Evolutionary conservation across 345 rosid species (phyloP), one percentile per base, ranked within the genome.

Genomic region (Turritis glabra): DNA sequence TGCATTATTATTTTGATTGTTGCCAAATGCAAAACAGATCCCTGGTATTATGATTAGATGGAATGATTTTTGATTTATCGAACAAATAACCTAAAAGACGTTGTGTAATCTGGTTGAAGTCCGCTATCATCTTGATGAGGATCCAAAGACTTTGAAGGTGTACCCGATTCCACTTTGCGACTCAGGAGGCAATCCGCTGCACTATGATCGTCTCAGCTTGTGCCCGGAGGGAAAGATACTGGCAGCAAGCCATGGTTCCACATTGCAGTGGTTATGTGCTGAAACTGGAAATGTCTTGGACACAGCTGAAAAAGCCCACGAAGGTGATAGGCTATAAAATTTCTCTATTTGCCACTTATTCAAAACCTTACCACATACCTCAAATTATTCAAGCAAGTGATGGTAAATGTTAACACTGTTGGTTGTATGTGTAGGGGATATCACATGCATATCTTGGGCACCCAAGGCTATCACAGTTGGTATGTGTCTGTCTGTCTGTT

Each of bases 101-200:
- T 56, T 56, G 37, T 70, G 35, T 71, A 5, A 57, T 65, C 57
- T 71, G 38, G n/a, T 73, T 56, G 80, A 73, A 92, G 99, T 96
- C 32, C 96, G 94, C 15, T 96, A 92, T 72, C 97, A 92, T 80
- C 88, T 96, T 50, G 97, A 92, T 66, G 98, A 96, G 92, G 99
- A 96, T 79, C 97, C 99, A 3, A 96, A 96, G 88, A 84, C 91
- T 54, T 66, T 96, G 82, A 92, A 89, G 83, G 91, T 85, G 71
- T 89, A 90, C 74, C 91, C 90, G 9, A 96, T 90, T 67, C 96
- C 96, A 15, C 88, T 86, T 25, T 86, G 66, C 46, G 92, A 89
- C 80, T 72, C 95, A 68, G 77, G 33, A 41, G 99, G 92, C 8
- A 69, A 87, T 69, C 76, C 87, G 41, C 37, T 92, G 83, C 94